A percentile compares a stretch with the other conserved stretches of the same genome.
Evolutionary conservation across 331 rosid species (phyloP).

Genomic region (Saraca asoca): DNA sequence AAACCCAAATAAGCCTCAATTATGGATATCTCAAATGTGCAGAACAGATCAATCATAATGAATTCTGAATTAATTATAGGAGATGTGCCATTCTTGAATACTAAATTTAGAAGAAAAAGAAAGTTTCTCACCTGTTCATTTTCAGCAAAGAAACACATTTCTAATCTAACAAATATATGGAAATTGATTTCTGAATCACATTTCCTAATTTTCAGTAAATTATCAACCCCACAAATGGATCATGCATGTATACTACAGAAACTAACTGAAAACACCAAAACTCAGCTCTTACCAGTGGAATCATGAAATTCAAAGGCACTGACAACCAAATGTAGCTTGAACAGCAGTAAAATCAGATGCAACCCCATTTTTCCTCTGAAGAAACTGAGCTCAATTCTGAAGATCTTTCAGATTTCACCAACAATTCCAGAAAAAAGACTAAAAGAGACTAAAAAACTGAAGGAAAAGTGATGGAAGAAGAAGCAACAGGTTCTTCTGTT

Average conservation of each 20-base stretch:
- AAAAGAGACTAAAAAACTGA: slow-evolving; percentile 1
- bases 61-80: neutral
- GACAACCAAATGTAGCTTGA: slow-evolving; percentile 51
- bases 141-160: slow-evolving; percentile 22
- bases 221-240: slow-evolving; percentile 5
- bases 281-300: slow-evolving; percentile 67
- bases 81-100: slow-evolving; percentile 9
- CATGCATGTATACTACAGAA: slow-evolving; percentile 16
- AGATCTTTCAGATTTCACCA: slow-evolving; percentile 44
- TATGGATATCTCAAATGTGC: slow-evolving; percentile 22
- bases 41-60: neutral
- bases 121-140: neutral
- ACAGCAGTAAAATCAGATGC: slow-evolving; percentile 48
- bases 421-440: slow-evolving; percentile 16
- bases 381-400: slow-evolving; percentile 39
- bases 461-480: slow-evolving; percentile 38
- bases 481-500: neutral
- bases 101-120: neutral
- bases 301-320: slow-evolving; percentile 47
- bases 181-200: slow-evolving; percentile 26
- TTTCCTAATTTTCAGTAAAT: slow-evolving; percentile 7
- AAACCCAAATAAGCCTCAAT: slow-evolving; percentile 10
- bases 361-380: slow-evolving; percentile 52
- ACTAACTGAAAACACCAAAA: slow-evolving; percentile 26
- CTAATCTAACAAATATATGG: slow-evolving; percentile 36